These are phyloP conservation scores for Candida railenensis DNA, from an alignment of 805 yeast species.

Conservation along the genomic window DNA sequence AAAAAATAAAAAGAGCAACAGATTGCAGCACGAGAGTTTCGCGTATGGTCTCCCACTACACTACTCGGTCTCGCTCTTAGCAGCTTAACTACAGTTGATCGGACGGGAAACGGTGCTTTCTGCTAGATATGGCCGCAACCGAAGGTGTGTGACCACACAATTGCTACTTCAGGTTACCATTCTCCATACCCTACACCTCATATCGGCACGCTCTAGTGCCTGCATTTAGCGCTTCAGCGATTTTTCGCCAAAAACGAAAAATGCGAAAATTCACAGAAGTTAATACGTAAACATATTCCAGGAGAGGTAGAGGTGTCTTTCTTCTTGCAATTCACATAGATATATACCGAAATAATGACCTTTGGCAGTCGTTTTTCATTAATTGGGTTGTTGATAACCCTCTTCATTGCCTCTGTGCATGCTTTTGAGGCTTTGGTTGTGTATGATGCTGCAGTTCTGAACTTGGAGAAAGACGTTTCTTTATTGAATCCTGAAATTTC, in stretches of 20 bases:
- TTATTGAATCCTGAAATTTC: constrained; percentile 16
- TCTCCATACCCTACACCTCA: no score
- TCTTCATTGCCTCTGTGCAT: constrained; percentile 1
- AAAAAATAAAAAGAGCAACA: no score
- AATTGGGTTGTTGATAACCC: constrained; percentile 3
- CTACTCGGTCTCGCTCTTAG: no score
- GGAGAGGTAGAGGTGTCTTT: background rate
- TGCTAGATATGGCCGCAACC: no score
- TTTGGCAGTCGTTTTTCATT: background rate
- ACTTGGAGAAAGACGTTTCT: constrained; percentile 14
- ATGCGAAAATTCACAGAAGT: background rate
- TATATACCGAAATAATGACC: background rate
- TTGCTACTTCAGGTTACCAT: no score
- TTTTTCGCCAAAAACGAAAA: background rate
- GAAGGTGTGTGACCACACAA: no score
- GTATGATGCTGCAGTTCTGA: constrained; percentile 28
- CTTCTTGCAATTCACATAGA: background rate
- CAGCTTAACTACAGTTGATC: no score
- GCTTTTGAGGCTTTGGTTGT: constrained; percentile 26
- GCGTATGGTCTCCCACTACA: no score
- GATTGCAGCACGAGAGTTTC: no score
- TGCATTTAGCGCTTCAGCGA: background rate
- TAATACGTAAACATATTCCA: background rate
- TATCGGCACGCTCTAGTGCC: no score
- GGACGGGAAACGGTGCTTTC: no score